These are phyloP conservation scores for Phlebiopsis gigantea DNA, from an alignment of 768 basidiomycete species.

Conservation along the genomic window DNA sequence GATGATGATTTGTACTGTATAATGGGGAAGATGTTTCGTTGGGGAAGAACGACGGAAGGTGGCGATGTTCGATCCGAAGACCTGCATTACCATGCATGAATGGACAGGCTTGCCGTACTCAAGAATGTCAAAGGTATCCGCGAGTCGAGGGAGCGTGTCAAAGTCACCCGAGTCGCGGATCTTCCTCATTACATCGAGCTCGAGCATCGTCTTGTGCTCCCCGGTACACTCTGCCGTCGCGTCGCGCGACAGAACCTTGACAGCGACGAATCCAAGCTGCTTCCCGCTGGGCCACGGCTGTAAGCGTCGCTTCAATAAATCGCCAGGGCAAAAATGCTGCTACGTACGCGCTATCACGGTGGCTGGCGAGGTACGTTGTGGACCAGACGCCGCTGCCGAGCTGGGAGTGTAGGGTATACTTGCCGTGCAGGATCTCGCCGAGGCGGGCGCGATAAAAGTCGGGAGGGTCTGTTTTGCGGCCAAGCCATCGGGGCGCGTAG, in stretches of 20 bases:
- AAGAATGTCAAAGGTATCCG: slow-evolving; percentile 14
- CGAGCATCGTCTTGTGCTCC: slow-evolving; percentile 5
- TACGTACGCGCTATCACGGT: slow-evolving; percentile 6
- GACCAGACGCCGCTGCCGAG: slow-evolving; percentile 13
- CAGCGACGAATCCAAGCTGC: slow-evolving; percentile 6
- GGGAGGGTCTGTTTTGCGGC: no score
- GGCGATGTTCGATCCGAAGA: slow-evolving; percentile 19
- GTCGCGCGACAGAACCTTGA: slow-evolving; percentile 20
- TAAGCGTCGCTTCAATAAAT: not conserved
- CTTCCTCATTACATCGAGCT: slow-evolving; percentile 18
- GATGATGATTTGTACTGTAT: slow-evolving; percentile 17
- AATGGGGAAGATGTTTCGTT: slow-evolving; percentile 11
- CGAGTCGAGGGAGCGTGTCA: slow-evolving; percentile 16
- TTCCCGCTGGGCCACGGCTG: not conserved
- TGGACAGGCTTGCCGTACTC: slow-evolving; percentile 15
- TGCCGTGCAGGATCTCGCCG: not conserved
- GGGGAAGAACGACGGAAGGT: slow-evolving; percentile 18
- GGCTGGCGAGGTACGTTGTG: slow-evolving; percentile 6
- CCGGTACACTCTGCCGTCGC: slow-evolving; percentile 9
- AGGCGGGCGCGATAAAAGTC: not conserved
- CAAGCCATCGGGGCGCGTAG: no score
- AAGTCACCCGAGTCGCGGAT: slow-evolving; percentile 10
- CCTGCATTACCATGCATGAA: slow-evolving; percentile 19
- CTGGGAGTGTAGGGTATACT: slow-evolving; percentile 5
- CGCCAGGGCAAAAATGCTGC: no score